phyloP scores from a whole-genome alignment of 805 yeast species.

The Wickerhamomyces ciferrii region DNA sequence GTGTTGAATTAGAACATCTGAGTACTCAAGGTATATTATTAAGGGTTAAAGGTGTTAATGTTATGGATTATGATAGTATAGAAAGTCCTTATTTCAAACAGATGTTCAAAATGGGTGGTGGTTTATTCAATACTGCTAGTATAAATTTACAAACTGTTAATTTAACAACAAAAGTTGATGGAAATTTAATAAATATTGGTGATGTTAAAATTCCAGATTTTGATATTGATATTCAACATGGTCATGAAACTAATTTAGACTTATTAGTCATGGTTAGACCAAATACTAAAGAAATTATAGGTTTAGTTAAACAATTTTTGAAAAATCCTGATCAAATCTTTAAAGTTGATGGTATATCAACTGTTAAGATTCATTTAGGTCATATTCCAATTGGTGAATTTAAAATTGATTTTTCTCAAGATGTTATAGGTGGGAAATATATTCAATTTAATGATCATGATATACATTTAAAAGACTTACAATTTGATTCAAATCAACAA shows the following conservation, averaged over 20 bases:
- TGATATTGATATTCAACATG: conserved; percentile 24
- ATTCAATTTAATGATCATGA: conserved; percentile 14
- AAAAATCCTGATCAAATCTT: conserved; percentile 25
- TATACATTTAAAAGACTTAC: conserved; percentile 18
- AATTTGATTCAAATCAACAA: conserved; percentile 16
- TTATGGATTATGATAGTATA: conserved; percentile 26
- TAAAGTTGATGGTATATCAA: conserved; percentile 29
- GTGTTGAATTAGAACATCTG: conserved; percentile 25
- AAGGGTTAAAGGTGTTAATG: conserved; percentile 24
- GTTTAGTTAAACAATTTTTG: conserved; percentile 26
- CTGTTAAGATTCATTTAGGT: conserved; percentile 26
- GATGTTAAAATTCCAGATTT: conserved; percentile 27
- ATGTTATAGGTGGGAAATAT: conserved; percentile 20
- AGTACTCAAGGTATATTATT: conserved; percentile 27
- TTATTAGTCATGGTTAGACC: conserved; percentile 28
- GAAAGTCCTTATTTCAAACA: conserved; percentile 19
- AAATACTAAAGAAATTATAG: conserved; percentile 25
- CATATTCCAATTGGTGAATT: conserved; percentile 26
- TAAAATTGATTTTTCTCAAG: conserved; percentile 25
- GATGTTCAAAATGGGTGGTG: conserved; percentile 29
- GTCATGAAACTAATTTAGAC: conserved; percentile 19
- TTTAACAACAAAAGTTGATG: conserved; percentile 20
- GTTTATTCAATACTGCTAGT: conserved; percentile 20
- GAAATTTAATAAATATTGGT: conserved; percentile 24
- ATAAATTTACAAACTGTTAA: conserved; percentile 26